These are phyloP conservation scores for Boletus chippewaensis DNA, from an alignment of 1,284 basidiomycete genomes.

Conservation along the genomic window DNA sequence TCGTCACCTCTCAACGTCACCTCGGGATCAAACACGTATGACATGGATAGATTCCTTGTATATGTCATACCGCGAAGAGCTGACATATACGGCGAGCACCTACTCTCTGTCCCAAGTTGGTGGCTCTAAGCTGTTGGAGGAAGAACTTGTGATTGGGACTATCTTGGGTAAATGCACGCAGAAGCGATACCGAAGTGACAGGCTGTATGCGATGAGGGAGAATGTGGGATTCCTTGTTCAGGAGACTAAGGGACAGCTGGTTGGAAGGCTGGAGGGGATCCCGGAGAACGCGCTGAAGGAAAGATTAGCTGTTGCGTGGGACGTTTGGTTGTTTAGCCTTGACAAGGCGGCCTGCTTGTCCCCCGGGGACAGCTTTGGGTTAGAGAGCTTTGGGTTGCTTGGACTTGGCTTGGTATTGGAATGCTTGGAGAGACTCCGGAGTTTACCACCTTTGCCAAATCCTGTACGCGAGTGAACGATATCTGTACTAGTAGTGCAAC, in stretches of 20 bases:
- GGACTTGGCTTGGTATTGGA: slow-evolving; percentile 55
- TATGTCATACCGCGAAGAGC: slow-evolving; percentile 51
- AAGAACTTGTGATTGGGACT: slow-evolving; percentile 66
- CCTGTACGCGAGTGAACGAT: not conserved
- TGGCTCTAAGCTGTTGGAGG: slow-evolving; percentile 54
- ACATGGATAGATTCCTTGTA: slow-evolving; percentile 40
- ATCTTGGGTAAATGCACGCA: slow-evolving; percentile 63
- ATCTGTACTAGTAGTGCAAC: too few relatives aligned
- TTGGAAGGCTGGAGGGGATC: slow-evolving; percentile 28
- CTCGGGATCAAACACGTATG: slow-evolving; percentile 27
- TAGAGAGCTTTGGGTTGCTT: slow-evolving; percentile 63
- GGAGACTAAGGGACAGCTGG: slow-evolving; percentile 44
- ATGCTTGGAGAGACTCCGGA: slow-evolving; percentile 43
- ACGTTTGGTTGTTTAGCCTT: slow-evolving; percentile 52
- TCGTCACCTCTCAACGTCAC: slow-evolving; percentile 31
- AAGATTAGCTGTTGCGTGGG: slow-evolving; percentile 52
- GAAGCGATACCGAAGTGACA: slow-evolving; percentile 50
- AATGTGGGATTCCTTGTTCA: slow-evolving; percentile 51
- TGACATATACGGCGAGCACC: slow-evolving; percentile 62
- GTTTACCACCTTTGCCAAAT: slow-evolving; percentile 21
- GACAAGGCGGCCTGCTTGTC: slow-evolving; percentile 21
- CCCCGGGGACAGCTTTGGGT: slow-evolving; percentile 38
- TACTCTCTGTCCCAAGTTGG: slow-evolving; percentile 58
- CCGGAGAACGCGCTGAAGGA: slow-evolving; percentile 33
- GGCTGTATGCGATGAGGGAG: slow-evolving; percentile 56